A percentile compares a stretch with the other conserved stretches of the same genome.
These are phyloP conservation scores for Xylaria scruposa DNA, from an alignment of 495 filamentous ascomycete species.

Conservation along the genomic window DNA sequence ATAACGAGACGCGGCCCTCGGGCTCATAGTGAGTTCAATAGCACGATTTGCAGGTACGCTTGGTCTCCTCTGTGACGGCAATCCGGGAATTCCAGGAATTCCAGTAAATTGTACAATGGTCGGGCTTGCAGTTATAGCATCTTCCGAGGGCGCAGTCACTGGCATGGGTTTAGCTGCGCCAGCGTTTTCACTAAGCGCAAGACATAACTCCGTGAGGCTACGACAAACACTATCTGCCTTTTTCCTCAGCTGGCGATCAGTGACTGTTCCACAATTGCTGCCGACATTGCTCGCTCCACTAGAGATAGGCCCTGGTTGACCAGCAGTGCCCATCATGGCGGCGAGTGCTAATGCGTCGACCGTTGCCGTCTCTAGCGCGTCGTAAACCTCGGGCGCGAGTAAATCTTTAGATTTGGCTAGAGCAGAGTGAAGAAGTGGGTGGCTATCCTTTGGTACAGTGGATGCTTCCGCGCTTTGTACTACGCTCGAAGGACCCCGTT, in stretches of 20 bases:
- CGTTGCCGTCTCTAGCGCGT: conserved; percentile 80
- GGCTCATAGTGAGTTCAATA: conserved; percentile 54
- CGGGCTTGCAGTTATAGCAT: conserved; percentile 41
- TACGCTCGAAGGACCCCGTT: conserved; percentile 61
- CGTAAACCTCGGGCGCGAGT: conserved; percentile 74
- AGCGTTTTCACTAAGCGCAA: conserved; percentile 75
- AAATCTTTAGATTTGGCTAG: conserved; percentile 74
- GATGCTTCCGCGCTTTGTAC: conserved; percentile 41
- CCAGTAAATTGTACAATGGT: conserved; percentile 43
- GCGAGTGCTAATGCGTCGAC: conserved; percentile 80
- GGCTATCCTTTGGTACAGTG: conserved; percentile 55
- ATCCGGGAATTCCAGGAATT: conserved; percentile 43
- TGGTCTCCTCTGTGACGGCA: conserved; percentile 44
- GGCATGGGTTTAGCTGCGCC: conserved; percentile 44
- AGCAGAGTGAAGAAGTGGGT: conserved; percentile 82
- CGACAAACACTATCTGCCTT: conserved; percentile 94
- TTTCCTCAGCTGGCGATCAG: conserved; percentile 81
- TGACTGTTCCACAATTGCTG: conserved; percentile 61
- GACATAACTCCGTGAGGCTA: conserved; percentile 88
- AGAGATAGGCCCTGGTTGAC: conserved; percentile 65
- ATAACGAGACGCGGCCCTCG: conserved; percentile 70
- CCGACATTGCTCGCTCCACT: conserved; percentile 68
- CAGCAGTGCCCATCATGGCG: conserved; percentile 71
- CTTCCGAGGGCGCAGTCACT: conserved; percentile 40
- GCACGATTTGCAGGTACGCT: conserved; percentile 43